Base-by-base conservation (phyloP, 164 flowering plant species). In the Kalanchoe fedtschenkoi region DNA sequence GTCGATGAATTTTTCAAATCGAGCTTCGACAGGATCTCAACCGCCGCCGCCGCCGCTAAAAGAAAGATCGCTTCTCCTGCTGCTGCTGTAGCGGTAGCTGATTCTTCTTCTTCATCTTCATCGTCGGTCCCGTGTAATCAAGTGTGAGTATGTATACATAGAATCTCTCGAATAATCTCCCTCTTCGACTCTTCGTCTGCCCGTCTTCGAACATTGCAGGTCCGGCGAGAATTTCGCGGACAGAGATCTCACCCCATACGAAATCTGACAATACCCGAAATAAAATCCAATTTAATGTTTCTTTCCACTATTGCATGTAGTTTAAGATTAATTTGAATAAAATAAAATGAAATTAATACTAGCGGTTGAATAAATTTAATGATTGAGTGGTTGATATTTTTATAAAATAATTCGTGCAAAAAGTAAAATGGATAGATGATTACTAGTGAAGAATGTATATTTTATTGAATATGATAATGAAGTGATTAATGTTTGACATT, bases 1-100 rank as follows among this genome's bases (percentile, higher is more conserved):
- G 42, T 58, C 7, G 61, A 58, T 58, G 61, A 58, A 6, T 58
- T 58, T 34, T 58, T 58, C 15, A 34, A 26, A 55, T 62, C 56
- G 39, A 42, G 38, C 8, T 44, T 29, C 60, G 56, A 63, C 66
- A 66, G 29, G 7, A 24, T 47, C 28, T 51, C 56, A 4, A 15
- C 11, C 9, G 10, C 54, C 6, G 30, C 11, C 9, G 10, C 54
- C 22, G 24, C 8, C 7, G 54, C 28, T 21, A 51, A 51, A 51
- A 24, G 56, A 26, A 51, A 51, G 56, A 13, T 24, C 28, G 32
- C 17, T 9, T 30, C 32, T 51, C 16, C 56, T n/a, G 8, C 51
- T 6, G 24, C 30, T 2, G 16, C 56, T 6, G 1, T 1, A 4
- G 15, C 32, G 17, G 32, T n/a, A n/a, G n/a, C 32, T 1, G 56